These are phyloP conservation scores for Corchorus olitorius DNA, from an alignment of 345 rosid species.

Conservation along the genomic window DNA sequence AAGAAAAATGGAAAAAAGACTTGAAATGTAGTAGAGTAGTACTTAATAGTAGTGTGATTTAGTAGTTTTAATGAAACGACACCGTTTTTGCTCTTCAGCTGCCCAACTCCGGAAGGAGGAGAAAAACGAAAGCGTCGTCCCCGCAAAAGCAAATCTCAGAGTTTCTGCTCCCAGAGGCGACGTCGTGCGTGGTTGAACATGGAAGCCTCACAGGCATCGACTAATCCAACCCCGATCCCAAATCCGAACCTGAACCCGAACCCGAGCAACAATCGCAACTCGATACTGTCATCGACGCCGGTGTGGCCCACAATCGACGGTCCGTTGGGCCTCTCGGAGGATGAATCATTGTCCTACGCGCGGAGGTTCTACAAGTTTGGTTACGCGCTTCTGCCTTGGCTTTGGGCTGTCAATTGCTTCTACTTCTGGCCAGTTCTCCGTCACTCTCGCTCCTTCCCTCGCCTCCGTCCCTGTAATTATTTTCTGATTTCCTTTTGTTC, in stretches of 20 bases:
- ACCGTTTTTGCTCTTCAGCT: too few relatives aligned
- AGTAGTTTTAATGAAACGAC: too few relatives aligned
- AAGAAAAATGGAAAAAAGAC: too few relatives aligned
- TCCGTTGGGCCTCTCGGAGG: constrained; percentile 81
- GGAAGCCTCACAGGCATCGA: constrained; percentile 57
- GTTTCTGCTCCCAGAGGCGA: not conserved
- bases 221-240: constrained; percentile 25
- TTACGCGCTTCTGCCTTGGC: constrained; percentile 85
- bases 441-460: constrained; percentile 77
- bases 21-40: too few relatives aligned
- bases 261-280: constrained; percentile 28
- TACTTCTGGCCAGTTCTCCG: constrained; percentile 99
- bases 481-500: not conserved
- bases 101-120: too few relatives aligned
- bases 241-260: constrained; percentile 29
- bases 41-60: too few relatives aligned
- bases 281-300: constrained; percentile 52
- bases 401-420: constrained; percentile 97
- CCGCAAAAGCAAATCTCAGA: not conserved
- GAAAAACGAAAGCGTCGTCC: not conserved
- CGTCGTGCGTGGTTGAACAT: constrained; percentile 25
- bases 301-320: constrained; percentile 96
- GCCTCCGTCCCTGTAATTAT: constrained; percentile 62
- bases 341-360: constrained; percentile 79
- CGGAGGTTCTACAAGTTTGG: constrained; percentile 88